These are phyloP conservation scores for Kazachstania bromeliacearum DNA, from an alignment of 805 yeast genomes.

Conservation along the genomic window DNA sequence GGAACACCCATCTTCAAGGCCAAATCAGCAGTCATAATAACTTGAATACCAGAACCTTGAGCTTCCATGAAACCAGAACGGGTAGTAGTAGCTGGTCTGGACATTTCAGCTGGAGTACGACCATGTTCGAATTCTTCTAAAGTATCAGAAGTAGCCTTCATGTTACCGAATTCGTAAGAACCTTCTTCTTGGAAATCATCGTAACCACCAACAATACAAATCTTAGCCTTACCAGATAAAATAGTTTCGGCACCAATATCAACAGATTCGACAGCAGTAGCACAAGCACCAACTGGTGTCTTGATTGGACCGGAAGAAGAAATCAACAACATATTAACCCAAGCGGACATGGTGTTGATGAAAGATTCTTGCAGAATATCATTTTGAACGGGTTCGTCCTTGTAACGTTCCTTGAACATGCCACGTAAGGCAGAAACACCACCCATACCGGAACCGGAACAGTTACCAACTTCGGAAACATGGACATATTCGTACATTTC, in stretches of 20 bases:
- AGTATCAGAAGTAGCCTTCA: conserved; percentile 96
- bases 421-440: conserved; percentile 96
- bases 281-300: conserved; percentile 99
- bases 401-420: conserved; percentile 92
- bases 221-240: conserved; percentile 86
- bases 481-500: conserved; percentile 98
- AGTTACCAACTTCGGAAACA: conserved; percentile 97
- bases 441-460: conserved; percentile 99
- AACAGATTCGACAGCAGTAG: conserved; percentile 95
- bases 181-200: conserved; percentile 99
- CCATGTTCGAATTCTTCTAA: conserved; percentile 85
- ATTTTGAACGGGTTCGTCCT: conserved; percentile 90
- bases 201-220: conserved; percentile 96
- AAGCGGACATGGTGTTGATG: conserved; percentile 97
- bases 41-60: conserved; percentile 98
- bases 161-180: conserved; percentile 93
- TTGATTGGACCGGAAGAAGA: conserved; percentile 98
- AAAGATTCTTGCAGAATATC: conserved; percentile 97
- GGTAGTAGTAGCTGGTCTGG: conserved; percentile 93
- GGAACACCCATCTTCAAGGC: conserved; percentile 99
- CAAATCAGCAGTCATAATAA: conserved; percentile 87
- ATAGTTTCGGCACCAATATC: conserved; percentile 95
- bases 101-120: conserved; percentile 97
- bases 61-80: conserved; percentile 99
- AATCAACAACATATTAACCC: conserved; percentile 97